Percentiles rank a stretch among this genome's conserved stretches.
These are phyloP conservation scores for Mycena venus DNA, from an alignment of 768 basidiomycete species.

Conservation along the genomic window DNA sequence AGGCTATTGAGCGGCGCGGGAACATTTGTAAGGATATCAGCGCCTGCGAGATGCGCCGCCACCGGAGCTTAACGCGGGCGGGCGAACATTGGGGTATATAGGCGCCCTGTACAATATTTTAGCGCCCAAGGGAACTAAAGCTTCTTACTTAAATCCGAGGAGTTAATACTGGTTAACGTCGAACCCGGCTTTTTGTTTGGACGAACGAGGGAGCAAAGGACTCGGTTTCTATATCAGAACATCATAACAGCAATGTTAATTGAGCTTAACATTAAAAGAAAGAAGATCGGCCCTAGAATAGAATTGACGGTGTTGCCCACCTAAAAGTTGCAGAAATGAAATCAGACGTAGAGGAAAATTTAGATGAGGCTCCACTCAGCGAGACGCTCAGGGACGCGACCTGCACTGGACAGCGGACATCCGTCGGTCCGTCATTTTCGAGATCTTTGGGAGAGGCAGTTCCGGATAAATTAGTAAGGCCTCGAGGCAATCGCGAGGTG, in stretches of 20 bases:
- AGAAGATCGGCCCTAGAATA: not conserved
- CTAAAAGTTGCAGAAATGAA: not conserved
- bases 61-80: not conserved
- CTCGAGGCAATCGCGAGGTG: conserved; percentile 1
- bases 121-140: too few species aligned
- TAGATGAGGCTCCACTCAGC: not conserved
- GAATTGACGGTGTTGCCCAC: not conserved
- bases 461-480: too few species aligned
- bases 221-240: not conserved
- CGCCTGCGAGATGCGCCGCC: not conserved
- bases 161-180: too few species aligned
- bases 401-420: not conserved
- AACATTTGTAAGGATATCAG: not conserved
- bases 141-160: too few species aligned
- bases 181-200: not conserved
- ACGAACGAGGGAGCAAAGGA: not conserved
- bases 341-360: not conserved
- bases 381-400: not conserved
- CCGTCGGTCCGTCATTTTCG: too few species aligned
- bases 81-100: not conserved
- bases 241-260: not conserved
- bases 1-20: not conserved
- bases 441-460: too few species aligned
- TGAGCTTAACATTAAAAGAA: too few species aligned
- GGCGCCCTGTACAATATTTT: too few species aligned